Evolutionary conservation across 345 rosid species (phyloP).

Genomic region (Eucalyptus caleyi): DNA sequence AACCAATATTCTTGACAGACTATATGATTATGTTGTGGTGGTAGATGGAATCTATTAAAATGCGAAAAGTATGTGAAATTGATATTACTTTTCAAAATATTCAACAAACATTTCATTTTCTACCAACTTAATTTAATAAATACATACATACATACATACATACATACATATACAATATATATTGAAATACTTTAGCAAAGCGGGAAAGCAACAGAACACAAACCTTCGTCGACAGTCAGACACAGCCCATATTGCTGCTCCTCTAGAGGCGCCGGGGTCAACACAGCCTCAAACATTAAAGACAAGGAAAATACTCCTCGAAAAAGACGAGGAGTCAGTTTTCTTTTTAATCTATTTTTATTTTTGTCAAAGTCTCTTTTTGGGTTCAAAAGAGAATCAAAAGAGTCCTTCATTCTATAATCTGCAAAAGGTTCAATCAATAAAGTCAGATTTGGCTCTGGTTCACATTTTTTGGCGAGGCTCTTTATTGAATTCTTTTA

Average conservation of each 20-base stretch:
- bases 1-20: accelerated
- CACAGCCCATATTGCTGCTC: no score
- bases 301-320: neutral
- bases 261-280: no score
- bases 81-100: neutral
- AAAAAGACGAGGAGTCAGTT: neutral
- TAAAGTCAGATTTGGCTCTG: neutral
- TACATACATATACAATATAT: no score
- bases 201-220: no score
- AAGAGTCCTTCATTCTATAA: neutral
- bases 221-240: no score
- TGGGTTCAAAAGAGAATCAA: neutral
- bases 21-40: neutral
- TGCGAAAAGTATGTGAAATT: neutral
- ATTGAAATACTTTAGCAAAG: no score
- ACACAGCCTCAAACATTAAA: neutral
- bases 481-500: neutral
- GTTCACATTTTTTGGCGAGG: neutral
- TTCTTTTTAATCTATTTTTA: neutral
- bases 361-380: neutral
- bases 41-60: neutral
- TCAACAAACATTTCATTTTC: neutral
- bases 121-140: no score
- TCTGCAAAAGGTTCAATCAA: neutral
- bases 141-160: no score